phyloP scores from a whole-genome alignment of 2,329 filamentous ascomycete species.

The Pseudogymnoascus sp. region DNA sequence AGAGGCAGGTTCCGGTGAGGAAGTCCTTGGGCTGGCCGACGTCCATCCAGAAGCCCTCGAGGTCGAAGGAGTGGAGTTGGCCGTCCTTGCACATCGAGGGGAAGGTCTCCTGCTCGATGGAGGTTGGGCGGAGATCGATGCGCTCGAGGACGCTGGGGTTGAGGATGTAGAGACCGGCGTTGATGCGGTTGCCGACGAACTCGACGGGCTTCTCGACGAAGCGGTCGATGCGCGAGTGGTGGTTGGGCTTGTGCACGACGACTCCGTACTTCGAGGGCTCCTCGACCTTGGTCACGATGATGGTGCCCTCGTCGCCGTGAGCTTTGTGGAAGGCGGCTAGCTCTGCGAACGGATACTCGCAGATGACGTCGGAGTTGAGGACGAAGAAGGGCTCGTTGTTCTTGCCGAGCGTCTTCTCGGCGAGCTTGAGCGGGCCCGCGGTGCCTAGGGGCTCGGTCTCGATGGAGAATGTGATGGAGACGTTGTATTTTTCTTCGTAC shows the following conservation, averaged over 20 bases:
- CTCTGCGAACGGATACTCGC: constrained; percentile 91
- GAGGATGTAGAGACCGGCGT: constrained; percentile 95
- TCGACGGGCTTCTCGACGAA: constrained; percentile 99
- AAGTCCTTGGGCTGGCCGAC: constrained; percentile 98
- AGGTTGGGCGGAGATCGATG: constrained; percentile 93
- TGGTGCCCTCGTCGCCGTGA: constrained; percentile 93
- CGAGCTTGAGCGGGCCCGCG: constrained; percentile 89
- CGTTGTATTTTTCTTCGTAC: constrained; percentile 88
- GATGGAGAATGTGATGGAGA: constrained; percentile 95
- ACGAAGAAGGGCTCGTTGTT: constrained; percentile 96
- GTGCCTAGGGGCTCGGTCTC: constrained; percentile 93
- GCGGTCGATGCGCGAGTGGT: constrained; percentile 86
- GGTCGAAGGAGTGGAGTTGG: constrained; percentile 88
- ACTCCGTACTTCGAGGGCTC: constrained; percentile 99
- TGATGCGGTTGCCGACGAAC: constrained; percentile 98
- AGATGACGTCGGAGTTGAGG: constrained; percentile 96
- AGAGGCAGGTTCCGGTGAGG: constrained; percentile 89
- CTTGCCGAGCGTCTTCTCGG: constrained; percentile 84
- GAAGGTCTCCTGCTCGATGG: constrained; percentile 98
- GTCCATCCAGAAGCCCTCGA: constrained; percentile 99
- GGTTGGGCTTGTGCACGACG: constrained; percentile 90
- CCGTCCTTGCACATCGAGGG: constrained; percentile 84
- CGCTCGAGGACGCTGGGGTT: constrained; percentile 85
- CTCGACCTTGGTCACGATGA: constrained; percentile 97
- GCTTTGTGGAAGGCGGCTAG: constrained; percentile 85